Evolutionary conservation across 2,329 filamentous ascomycete genomes (phyloP).

Genomic region (Ceratocystis diversiconidia): DNA sequence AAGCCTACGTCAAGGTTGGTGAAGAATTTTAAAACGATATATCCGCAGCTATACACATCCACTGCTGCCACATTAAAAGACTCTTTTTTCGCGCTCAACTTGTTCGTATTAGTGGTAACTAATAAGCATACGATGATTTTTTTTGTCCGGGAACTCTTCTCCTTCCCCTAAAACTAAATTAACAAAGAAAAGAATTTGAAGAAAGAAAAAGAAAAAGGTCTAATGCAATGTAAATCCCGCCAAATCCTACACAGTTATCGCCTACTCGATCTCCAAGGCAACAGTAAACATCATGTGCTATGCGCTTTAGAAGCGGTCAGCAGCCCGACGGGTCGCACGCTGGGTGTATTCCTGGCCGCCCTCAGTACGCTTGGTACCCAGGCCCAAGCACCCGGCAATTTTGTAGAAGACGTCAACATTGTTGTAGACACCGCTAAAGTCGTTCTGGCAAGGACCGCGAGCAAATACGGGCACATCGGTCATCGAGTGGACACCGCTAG

Average conservation of each 20-base stretch:
- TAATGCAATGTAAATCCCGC: neutral
- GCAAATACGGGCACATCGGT: slow-evolving; percentile 70
- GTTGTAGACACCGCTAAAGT: slow-evolving; percentile 57
- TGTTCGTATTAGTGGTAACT: neutral
- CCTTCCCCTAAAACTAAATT: neutral
- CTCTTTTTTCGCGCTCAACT: neutral
- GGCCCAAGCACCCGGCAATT: slow-evolving; percentile 53
- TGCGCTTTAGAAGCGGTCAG: slow-evolving; percentile 16
- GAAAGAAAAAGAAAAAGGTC: neutral
- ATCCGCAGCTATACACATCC: neutral
- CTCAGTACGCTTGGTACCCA: slow-evolving; percentile 25
- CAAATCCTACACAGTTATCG: neutral
- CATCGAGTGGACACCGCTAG: slow-evolving; percentile 60
- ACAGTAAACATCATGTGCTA: neutral
- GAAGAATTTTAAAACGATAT: neutral
- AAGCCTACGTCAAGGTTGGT: slow-evolving; percentile 31
- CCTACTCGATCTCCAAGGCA: neutral
- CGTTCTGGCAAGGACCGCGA: slow-evolving; percentile 62
- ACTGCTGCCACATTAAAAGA: neutral
- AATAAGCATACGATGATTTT: neutral
- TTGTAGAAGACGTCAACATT: slow-evolving; percentile 64
- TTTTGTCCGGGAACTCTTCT: neutral
- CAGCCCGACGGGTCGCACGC: slow-evolving; percentile 11
- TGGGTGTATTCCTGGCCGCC: slow-evolving; percentile 5
- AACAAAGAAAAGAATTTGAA: neutral